These are phyloP conservation scores for Curvularia verruculosa DNA, from an alignment of 2,329 filamentous ascomycete genomes.

Conservation along the genomic window DNA sequence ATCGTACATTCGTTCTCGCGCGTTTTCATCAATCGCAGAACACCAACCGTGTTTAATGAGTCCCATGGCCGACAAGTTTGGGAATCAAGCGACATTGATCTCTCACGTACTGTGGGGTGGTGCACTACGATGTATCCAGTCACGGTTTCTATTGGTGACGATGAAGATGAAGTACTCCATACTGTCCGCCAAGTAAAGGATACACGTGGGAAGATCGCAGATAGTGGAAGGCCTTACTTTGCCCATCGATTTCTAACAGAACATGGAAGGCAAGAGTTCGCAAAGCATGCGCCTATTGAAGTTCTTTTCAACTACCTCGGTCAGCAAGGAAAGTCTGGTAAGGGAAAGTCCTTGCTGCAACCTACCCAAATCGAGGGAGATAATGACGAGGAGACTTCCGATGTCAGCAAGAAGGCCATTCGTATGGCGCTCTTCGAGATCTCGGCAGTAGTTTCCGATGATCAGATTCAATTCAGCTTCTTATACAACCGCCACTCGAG, in stretches of 20 bases:
- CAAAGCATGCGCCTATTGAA: slow-evolving; percentile 59
- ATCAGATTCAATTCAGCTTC: slow-evolving; percentile 38
- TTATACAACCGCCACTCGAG: slow-evolving; percentile 45
- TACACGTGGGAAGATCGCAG: slow-evolving; percentile 53
- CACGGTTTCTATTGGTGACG: slow-evolving; percentile 50
- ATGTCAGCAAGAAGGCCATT: slow-evolving; percentile 33
- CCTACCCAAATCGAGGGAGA: slow-evolving; percentile 34
- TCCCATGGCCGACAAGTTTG: slow-evolving; percentile 50
- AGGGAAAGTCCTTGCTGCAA: slow-evolving; percentile 55
- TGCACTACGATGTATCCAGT: slow-evolving; percentile 65
- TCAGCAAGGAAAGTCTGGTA: slow-evolving; percentile 56
- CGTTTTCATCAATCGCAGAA: slow-evolving; percentile 59
- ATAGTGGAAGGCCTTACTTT: slow-evolving; percentile 59
- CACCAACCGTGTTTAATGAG: slow-evolving; percentile 57
- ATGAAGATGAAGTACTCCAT: slow-evolving; percentile 58
- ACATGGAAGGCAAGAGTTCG: slow-evolving; percentile 37
- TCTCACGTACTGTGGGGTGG: slow-evolving; percentile 65
- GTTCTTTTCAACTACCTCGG: slow-evolving; percentile 65
- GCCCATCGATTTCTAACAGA: slow-evolving; percentile 41
- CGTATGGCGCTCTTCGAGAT: slow-evolving; percentile 44
- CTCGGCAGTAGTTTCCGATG: slow-evolving; percentile 32
- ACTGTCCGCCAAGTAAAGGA: slow-evolving; percentile 63
- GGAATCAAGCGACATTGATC: slow-evolving; percentile 55
- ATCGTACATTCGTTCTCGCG: slow-evolving; percentile 63
- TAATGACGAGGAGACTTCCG: slow-evolving; percentile 34